phyloP scores from a whole-genome alignment of 1,284 basidiomycete species.

The Cryptococcus deneoformans region DNA sequence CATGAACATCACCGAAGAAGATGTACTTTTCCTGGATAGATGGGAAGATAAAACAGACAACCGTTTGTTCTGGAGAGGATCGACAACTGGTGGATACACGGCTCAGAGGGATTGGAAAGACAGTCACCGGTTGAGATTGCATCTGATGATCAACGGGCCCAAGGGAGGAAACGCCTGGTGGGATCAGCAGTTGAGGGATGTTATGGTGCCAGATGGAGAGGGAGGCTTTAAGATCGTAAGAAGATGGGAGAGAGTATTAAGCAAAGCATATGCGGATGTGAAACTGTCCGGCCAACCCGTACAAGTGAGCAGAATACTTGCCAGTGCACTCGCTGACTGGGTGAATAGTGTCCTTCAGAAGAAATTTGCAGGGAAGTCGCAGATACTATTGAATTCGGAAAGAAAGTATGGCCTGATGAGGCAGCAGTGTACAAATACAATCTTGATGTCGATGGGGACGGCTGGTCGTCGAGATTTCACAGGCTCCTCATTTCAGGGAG shows the following conservation, averaged over 20 bases:
- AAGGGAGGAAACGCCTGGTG: slow-evolving; percentile 42
- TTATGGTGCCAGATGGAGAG: slow-evolving; percentile 46
- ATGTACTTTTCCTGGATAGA: slow-evolving; percentile 25
- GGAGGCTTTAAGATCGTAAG: slow-evolving; percentile 34
- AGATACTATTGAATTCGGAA: slow-evolving; percentile 51
- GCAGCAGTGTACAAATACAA: slow-evolving; percentile 53
- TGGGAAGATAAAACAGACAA: slow-evolving; percentile 48
- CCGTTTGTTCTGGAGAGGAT: slow-evolving; percentile 50
- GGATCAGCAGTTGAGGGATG: slow-evolving; percentile 32
- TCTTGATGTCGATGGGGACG: slow-evolving; percentile 52
- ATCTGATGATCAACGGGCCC: slow-evolving; percentile 47
- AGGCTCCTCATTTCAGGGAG: slow-evolving; percentile 48
- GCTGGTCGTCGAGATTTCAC: slow-evolving; percentile 51
- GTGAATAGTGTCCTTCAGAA: slow-evolving; percentile 22
- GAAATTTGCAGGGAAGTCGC: slow-evolving; percentile 35
- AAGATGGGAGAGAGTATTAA: slow-evolving; percentile 33
- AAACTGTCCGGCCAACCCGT: slow-evolving; percentile 44
- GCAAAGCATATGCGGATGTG: slow-evolving; percentile 48
- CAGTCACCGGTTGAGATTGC: slow-evolving; percentile 48
- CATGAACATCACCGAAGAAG: slow-evolving; percentile 37
- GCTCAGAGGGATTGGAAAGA: slow-evolving; percentile 47
- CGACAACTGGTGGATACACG: slow-evolving; percentile 48
- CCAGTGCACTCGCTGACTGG: background rate
- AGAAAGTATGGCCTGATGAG: slow-evolving; percentile 52
- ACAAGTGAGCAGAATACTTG: slow-evolving; percentile 23